Evolutionary conservation across 2,329 filamentous ascomycete genomes (phyloP).

Genomic region (Sporothrix pseudoabietina): DNA sequence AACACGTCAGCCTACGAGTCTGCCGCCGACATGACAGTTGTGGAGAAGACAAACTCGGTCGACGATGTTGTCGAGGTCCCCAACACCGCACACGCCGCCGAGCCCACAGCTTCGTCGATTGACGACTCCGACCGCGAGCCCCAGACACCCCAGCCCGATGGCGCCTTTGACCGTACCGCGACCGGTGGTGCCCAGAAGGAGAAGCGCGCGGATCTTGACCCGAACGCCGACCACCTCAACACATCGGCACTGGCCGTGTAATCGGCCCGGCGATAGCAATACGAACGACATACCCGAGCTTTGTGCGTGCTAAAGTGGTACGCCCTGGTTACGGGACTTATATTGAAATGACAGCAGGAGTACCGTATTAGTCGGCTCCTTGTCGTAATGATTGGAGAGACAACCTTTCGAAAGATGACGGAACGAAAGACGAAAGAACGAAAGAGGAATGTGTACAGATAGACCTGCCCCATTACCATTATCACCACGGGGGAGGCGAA

Average conservation of each 20-base stretch:
- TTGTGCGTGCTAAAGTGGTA: background rate
- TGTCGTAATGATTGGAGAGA: conserved; percentile 17
- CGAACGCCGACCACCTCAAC: conserved; percentile 25
- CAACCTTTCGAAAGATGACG: background rate
- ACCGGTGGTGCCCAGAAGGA: background rate
- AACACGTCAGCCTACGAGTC: conserved; percentile 25
- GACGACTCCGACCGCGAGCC: conserved; percentile 34
- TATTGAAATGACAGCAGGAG: background rate
- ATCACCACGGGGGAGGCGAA: background rate
- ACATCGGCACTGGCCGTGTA: conserved; percentile 28
- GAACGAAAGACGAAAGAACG: background rate
- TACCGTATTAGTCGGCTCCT: background rate
- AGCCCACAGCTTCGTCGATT: conserved; percentile 27
- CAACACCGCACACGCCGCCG: conserved; percentile 25
- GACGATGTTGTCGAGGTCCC: conserved; percentile 1
- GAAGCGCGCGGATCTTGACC: conserved; percentile 13
- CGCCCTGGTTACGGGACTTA: background rate
- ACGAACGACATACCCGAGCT: background rate
- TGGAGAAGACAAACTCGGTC: conserved; percentile 19
- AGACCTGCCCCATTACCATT: background rate
- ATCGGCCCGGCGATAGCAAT: background rate
- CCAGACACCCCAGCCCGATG: conserved; percentile 33
- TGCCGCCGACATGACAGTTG: conserved; percentile 18
- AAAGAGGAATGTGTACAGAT: conserved; percentile 24
- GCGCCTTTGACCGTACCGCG: conserved; percentile 1